These are phyloP conservation scores for Leccinum variicolor DNA, from an alignment of 768 basidiomycete genomes.

Conservation along the genomic window DNA sequence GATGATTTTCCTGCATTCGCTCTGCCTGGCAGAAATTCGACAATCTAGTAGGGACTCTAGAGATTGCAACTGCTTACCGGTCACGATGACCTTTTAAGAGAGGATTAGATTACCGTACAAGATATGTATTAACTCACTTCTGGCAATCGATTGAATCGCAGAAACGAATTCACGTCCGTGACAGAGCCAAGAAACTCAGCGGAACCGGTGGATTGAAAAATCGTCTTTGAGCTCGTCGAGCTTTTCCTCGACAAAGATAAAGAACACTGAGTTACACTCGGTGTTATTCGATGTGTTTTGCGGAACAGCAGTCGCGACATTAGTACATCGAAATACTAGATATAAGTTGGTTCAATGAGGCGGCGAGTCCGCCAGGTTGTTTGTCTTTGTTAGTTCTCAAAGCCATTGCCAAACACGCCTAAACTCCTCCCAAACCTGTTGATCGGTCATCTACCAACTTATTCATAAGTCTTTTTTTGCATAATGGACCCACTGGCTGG, in stretches of 20 bases:
- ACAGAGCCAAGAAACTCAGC: slow-evolving; percentile 29
- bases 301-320: background rate
- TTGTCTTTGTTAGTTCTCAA: slow-evolving; percentile 24
- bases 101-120: background rate
- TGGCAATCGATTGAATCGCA: slow-evolving; percentile 18
- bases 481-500: slow-evolving; percentile 21
- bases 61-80: slow-evolving; percentile 16
- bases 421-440: slow-evolving; percentile 17
- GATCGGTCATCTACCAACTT: background rate
- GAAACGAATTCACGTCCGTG: slow-evolving; percentile 16
- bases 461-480: background rate
- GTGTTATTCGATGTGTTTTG: background rate
- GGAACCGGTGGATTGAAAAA: slow-evolving; percentile 24
- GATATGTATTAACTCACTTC: slow-evolving; percentile 22
- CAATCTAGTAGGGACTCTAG: background rate
- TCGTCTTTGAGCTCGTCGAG: slow-evolving; percentile 11
- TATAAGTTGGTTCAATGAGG: background rate
- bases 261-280: background rate
- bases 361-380: slow-evolving; percentile 2
- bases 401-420: slow-evolving; percentile 19
- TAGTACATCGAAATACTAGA: background rate
- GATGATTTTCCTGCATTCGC: slow-evolving; percentile 80
- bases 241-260: slow-evolving; percentile 2
- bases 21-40: slow-evolving; percentile 45
- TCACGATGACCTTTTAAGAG: slow-evolving; percentile 22